These are phyloP conservation scores for Ensete ventricosum DNA, from an alignment of 176 grass and related monocot species.

Conservation along the genomic window DNA sequence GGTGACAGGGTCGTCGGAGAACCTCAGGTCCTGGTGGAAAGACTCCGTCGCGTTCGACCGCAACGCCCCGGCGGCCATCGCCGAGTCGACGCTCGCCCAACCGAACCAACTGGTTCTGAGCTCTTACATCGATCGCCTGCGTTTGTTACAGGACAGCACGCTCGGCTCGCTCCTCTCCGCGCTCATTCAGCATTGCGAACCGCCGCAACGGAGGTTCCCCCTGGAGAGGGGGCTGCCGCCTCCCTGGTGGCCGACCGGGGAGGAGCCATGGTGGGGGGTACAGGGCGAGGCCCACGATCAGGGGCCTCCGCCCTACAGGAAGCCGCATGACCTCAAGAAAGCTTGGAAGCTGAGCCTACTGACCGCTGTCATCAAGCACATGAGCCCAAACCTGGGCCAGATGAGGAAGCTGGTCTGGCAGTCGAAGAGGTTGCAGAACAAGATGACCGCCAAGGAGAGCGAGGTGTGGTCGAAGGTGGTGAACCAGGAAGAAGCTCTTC, in stretches of 20 bases:
- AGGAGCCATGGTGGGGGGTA: constrained; percentile 55
- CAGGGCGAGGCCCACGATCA: constrained; percentile 44
- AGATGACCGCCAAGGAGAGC: constrained; percentile 54
- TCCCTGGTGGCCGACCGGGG: constrained; percentile 76
- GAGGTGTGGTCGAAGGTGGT: constrained; percentile 54
- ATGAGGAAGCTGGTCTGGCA: constrained; percentile 64
- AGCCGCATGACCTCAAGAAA: constrained; percentile 84
- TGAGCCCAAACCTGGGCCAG: constrained; percentile 49
- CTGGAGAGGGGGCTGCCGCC: constrained; percentile 41
- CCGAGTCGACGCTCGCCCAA: background rate
- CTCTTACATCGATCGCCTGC: constrained; percentile 35
- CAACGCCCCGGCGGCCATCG: constrained; percentile 31
- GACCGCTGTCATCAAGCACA: constrained; percentile 69
- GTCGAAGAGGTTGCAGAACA: constrained; percentile 57
- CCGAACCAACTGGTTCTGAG: background rate
- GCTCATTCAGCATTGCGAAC: constrained; percentile 63
- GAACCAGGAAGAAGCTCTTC: constrained; percentile 41
- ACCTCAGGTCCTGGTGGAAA: constrained; percentile 61
- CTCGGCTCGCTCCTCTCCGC: constrained; percentile 54
- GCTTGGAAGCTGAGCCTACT: constrained; percentile 66
- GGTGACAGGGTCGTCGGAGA: constrained; percentile 66
- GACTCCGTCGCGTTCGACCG: constrained; percentile 57
- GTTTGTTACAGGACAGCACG: constrained; percentile 55
- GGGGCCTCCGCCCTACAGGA: constrained; percentile 58
- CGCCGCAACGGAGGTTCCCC: constrained; percentile 57